phyloP scores from a whole-genome alignment of 2,329 filamentous ascomycete genomes.

The Ophiosphaerella korrae region DNA sequence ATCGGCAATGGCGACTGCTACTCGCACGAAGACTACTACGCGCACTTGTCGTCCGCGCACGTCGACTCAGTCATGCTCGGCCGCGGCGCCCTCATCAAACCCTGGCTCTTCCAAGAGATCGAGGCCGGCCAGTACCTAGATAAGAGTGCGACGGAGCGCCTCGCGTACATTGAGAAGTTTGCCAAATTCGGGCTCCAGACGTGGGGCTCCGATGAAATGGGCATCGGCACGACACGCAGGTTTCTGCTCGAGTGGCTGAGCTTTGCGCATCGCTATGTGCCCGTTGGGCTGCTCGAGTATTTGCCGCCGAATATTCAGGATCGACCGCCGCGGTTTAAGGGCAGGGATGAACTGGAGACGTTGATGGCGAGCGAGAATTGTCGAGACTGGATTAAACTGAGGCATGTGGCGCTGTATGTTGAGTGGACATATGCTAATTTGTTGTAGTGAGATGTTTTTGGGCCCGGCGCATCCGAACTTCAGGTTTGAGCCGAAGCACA shows the following conservation, averaged over 20 bases:
- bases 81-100: conserved; percentile 95
- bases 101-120: conserved; percentile 98
- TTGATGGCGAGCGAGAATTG: conserved; percentile 88
- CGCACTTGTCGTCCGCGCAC: conserved; percentile 74
- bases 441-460: conserved; percentile 88
- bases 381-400: conserved; percentile 98
- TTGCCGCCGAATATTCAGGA: conserved; percentile 90
- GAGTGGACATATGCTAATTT: background rate
- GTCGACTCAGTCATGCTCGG: conserved; percentile 97
- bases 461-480: conserved; percentile 89
- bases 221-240: conserved; percentile 84
- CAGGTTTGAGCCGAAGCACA: conserved; percentile 96
- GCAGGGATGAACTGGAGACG: conserved; percentile 91
- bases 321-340: conserved; percentile 80
- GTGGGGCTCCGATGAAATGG: conserved; percentile 95
- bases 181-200: conserved; percentile 87
- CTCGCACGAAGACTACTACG: conserved; percentile 85
- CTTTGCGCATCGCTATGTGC: conserved; percentile 90
- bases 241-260: conserved; percentile 96
- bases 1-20: conserved; percentile 96
- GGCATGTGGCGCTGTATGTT: conserved; percentile 58
- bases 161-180: conserved; percentile 87
- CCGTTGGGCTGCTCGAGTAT: conserved; percentile 84
- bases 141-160: conserved; percentile 86
- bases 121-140: conserved; percentile 90